Base-by-base conservation (phyloP, 345 rosid species). In the Linum trigynum region DNA sequence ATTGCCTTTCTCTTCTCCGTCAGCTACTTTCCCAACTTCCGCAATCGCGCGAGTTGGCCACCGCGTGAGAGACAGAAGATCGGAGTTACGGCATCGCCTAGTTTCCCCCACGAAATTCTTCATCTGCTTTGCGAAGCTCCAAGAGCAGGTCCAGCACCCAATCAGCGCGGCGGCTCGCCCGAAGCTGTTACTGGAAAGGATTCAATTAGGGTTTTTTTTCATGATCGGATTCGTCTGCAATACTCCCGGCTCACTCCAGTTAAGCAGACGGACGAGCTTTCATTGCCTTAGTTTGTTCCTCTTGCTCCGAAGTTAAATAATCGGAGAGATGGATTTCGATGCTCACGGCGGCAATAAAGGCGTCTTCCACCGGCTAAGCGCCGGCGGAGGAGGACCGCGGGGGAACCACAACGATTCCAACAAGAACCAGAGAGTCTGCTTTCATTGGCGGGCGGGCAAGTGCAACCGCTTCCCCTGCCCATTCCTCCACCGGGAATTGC, bases 401-500 rank as follows among this genome's bases (percentile, higher is more conserved):
- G 36, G 36, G 61, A 57, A 37, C 8, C 16, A 17, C 37, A 17
- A 23, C 75, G 40, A 40, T 43, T 38, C 17, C 4, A 37, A 61
- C 7, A 59, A 61, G 66, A 64, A 83, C 12, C 95, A 83, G 57
- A 81, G 81, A 64, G 99, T 91, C 15, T 95, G 98, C 70, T 84
- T 7, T 67, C 95, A 81, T 68, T 91, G 98, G 98, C 77, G 86
- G 69, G 90, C 96, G 10, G 99, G 99, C 2, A 84, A 79, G 67
- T 91, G 99, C 69, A 80, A 10, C 42, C 80, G 98, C 0, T 72
- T 50, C 51, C 96, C 90, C 1, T 89, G 98, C 55, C 91, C 83
- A 5, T 95, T 17, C 67, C 74, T 89, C 55, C 99, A 89, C 67
- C 66, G 91, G 40, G 98, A 95, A 72, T 69, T 86, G 67, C 85